Evolutionary conservation across 2,329 filamentous ascomycete genomes (phyloP).

Genomic region (Rutstroemia sp.): DNA sequence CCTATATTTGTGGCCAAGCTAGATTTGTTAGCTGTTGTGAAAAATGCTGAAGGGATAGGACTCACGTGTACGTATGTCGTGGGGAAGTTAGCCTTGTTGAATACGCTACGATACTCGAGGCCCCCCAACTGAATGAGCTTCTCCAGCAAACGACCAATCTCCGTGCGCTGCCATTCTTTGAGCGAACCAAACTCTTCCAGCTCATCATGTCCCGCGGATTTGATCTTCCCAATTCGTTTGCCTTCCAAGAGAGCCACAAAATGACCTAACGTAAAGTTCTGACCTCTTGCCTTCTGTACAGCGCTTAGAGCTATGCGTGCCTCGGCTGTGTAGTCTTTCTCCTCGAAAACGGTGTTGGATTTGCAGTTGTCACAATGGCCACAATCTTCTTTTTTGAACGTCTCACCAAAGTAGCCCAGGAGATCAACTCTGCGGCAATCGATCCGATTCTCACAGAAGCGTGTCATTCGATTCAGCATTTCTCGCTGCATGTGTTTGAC

Average conservation of each 20-base stretch:
- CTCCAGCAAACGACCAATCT: conserved; percentile 79
- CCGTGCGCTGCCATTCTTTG: conserved; percentile 61
- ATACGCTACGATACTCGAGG: conserved; percentile 61
- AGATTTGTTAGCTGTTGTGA: conserved; percentile 20
- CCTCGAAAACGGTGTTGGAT: conserved; percentile 62
- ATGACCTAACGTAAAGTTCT: conserved; percentile 66
- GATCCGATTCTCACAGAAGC: conserved; percentile 82
- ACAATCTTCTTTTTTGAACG: conserved; percentile 67
- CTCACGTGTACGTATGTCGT: conserved; percentile 65
- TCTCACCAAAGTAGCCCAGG: conserved; percentile 88
- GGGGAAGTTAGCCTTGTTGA: conserved; percentile 58
- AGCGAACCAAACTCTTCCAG: conserved; percentile 59
- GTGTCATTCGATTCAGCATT: conserved; percentile 79
- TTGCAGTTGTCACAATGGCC: conserved; percentile 85
- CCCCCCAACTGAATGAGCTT: conserved; percentile 66
- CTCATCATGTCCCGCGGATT: conserved; percentile 36
- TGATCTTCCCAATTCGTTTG: conserved; percentile 45
- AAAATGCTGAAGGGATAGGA: not conserved
- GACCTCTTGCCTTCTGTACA: conserved; percentile 48
- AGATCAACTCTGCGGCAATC: conserved; percentile 87
- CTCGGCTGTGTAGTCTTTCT: conserved; percentile 67
- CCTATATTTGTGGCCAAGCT: conserved; percentile 26
- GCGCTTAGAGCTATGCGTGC: conserved; percentile 65
- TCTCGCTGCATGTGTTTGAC: conserved; percentile 78
- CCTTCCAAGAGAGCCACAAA: conserved; percentile 82